Evolutionary conservation across 2,329 filamentous ascomycete species (phyloP), one percentile per base, ranked within the genome.

Genomic region (Hymenoscyphus repandus): DNA sequence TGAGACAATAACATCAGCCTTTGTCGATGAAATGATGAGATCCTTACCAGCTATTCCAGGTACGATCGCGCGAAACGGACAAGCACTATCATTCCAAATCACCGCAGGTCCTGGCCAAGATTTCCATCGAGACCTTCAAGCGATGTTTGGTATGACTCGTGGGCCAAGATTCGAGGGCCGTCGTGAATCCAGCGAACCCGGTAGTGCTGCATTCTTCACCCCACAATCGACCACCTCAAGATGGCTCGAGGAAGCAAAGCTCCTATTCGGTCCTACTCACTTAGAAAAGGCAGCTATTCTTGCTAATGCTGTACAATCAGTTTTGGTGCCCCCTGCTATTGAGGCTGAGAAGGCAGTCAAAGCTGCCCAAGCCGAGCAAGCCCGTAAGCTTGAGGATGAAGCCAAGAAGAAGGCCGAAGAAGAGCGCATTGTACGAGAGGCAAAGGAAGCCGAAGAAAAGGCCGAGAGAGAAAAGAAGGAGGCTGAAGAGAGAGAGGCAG

Each of bases 211-310:
- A 5, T 63, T 60, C 38, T 97, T 97, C 66, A 72, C 77, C 17
- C 76, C 89, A 7, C 80, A 82, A 34, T 76, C 80, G 7, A 97
- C 93, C 1, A 74, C 78, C 49, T 77, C 79, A 47, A 85, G 93
- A 54, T 99, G 95, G 85, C 82, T 88, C 64, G 90, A 96, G 64
- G 95, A 97, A 68, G 85, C 90, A 7, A 84, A 86, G 56, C 83
- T 99, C 67, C 77, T 97, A 0, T 97, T 93, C 68, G 87, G 88
- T 22, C 70, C 74, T 18, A 75, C 72, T 44, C 79, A 85, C 47
- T 66, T 79, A 3, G 90, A 96, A 44, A 87, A 87, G 64, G 79
- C 83, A 2, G 75, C 79, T 53, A 80, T 80, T 47, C 75, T 95
- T 13, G 71, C 85, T 56, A 85, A 80, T 58, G 78, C 82, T 2